Conservation (phyloP, 495 filamentous ascomycete genomes). For the Penicillium pancosmium region DNA sequence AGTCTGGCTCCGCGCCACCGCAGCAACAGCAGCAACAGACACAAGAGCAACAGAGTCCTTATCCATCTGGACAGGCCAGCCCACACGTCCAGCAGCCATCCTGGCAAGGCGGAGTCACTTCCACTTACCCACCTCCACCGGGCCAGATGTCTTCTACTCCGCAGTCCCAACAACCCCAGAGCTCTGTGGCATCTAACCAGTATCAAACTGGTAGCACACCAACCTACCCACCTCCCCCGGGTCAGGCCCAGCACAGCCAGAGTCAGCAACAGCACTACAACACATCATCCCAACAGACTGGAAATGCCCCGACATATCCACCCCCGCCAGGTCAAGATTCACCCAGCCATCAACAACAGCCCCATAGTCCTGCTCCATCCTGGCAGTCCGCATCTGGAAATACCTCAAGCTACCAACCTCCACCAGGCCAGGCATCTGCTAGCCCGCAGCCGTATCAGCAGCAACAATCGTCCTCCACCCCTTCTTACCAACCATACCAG, state of each 20-base stretch:
- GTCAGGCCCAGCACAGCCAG: constrained; percentile 13
- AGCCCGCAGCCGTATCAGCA: constrained; percentile 18
- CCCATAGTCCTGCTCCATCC: constrained; percentile 7
- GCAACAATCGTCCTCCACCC: constrained; percentile 10
- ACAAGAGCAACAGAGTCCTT: constrained; percentile 12
- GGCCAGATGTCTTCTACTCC: constrained; percentile 13
- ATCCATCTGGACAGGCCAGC: not conserved
- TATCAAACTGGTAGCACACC: constrained; percentile 2
- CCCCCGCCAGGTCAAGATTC: constrained; percentile 14
- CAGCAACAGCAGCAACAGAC: constrained; percentile 23
- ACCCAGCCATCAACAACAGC: constrained; percentile 12
- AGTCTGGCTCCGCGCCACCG: constrained; percentile 8
- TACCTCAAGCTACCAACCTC: constrained; percentile 13
- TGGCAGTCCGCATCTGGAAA: constrained; percentile 15
- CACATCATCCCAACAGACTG: constrained; percentile 13
- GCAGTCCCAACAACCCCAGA: constrained; percentile 8
- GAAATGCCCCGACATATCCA: constrained; percentile 6
- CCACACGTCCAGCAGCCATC: constrained; percentile 13
- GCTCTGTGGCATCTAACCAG: not conserved
- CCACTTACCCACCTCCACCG: constrained; percentile 8
- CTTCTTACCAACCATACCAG: constrained; percentile 13
- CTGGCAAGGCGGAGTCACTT: constrained; percentile 14
- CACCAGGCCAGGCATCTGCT: constrained; percentile 14
- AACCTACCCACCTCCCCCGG: constrained; percentile 14
- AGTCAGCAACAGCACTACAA: constrained; percentile 5